A percentile compares a stretch with the other conserved stretches of the same genome.
These are phyloP conservation scores for Suhomyces kunorum DNA, from an alignment of 1,139 yeast genomes.

Conservation along the genomic window DNA sequence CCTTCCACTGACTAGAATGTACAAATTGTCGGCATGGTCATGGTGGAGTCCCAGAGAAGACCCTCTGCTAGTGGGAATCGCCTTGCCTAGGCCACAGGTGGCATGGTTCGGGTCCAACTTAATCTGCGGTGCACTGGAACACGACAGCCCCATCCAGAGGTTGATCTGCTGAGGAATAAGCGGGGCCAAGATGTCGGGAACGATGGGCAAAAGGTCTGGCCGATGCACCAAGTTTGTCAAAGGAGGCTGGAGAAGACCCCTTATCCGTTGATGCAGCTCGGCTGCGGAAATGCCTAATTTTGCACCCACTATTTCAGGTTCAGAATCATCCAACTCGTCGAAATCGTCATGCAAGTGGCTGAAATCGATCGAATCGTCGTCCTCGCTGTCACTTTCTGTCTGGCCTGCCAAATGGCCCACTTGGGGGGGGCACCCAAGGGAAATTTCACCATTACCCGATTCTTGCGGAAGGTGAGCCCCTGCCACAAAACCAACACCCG, in stretches of 20 bases:
- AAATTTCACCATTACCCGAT: conserved; percentile 6
- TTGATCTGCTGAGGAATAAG: conserved; percentile 71
- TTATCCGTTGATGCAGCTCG: conserved; percentile 24
- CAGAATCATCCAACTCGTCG: conserved; percentile 19
- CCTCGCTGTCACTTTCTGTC: conserved; percentile 3
- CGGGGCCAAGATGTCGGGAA: conserved; percentile 41
- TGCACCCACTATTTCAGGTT: conserved; percentile 7
- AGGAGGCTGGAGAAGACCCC: conserved; percentile 63
- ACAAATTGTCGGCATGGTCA: conserved; percentile 76
- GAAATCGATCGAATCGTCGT: conserved; percentile 39
- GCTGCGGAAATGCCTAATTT: conserved; percentile 11
- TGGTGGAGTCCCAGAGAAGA: conserved; percentile 78
- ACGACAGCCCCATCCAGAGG: conserved; percentile 60
- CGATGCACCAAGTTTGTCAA: conserved; percentile 42
- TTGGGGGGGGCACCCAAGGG: too few species aligned
- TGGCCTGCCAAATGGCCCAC: too few species aligned
- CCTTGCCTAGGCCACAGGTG: conserved; percentile 49
- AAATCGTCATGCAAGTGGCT: conserved; percentile 53
- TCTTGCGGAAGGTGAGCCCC: background rate
- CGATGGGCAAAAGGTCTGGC: conserved; percentile 34
- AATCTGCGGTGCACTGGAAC: conserved; percentile 7
- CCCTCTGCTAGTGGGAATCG: conserved; percentile 50
- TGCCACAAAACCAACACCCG: background rate
- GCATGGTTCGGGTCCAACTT: conserved; percentile 7
- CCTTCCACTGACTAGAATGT: conserved; percentile 58